phyloP scores from a whole-genome alignment of 345 rosid species.

The Clarkia xantiana region DNA sequence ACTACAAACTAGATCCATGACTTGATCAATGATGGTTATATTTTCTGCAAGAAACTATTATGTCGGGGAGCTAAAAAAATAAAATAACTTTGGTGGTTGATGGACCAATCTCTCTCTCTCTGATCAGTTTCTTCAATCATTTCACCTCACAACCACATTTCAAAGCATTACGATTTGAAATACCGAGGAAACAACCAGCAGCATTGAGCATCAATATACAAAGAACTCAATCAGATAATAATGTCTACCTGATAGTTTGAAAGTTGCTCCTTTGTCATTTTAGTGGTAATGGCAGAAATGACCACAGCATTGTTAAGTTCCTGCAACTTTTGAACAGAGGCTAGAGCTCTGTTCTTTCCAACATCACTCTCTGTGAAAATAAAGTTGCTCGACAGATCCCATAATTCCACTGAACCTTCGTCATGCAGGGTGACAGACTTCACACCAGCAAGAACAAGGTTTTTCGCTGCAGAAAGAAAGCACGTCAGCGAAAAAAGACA shows the following conservation, averaged over 20 bases:
- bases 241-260: conserved; percentile 63
- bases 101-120: too few relatives aligned
- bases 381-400: conserved; percentile 92
- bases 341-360: conserved; percentile 90
- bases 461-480: conserved; percentile 56
- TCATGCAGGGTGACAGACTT: conserved; percentile 97
- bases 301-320: conserved; percentile 87
- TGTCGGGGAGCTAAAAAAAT: too few relatives aligned
- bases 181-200: too few relatives aligned
- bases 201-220: background rate
- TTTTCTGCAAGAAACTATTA: too few relatives aligned
- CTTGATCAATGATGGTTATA: too few relatives aligned
- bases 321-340: conserved; percentile 86
- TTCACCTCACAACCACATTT: too few relatives aligned
- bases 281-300: conserved; percentile 52
- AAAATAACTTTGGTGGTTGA: too few relatives aligned
- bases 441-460: conserved; percentile 92
- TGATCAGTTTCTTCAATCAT: too few relatives aligned
- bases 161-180: too few relatives aligned
- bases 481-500: background rate
- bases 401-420: conserved; percentile 61
- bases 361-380: conserved; percentile 66
- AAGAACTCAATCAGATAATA: background rate
- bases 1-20: too few relatives aligned
- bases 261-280: conserved; percentile 62